phyloP scores from a whole-genome alignment of 2,329 filamentous ascomycete genomes.

The Sclerotiophoma versabilis region DNA sequence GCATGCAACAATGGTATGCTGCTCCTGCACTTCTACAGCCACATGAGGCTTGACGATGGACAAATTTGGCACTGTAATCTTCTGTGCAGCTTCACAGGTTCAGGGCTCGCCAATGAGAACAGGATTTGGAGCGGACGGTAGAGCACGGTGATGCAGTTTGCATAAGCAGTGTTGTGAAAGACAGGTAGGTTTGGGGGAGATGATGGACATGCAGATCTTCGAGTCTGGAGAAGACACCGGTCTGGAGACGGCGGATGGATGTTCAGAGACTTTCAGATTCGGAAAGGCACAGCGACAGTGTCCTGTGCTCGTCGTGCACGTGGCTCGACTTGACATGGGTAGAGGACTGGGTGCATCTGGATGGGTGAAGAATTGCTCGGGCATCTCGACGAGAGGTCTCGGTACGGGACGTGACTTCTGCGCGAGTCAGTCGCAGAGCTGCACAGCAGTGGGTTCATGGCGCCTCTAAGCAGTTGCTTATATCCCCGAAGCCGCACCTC shows the following conservation, averaged over 20 bases:
- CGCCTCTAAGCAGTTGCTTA: constrained; percentile 8
- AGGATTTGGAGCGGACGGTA: background rate
- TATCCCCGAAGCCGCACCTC: constrained; percentile 12
- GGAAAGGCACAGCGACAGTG: background rate
- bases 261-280: background rate
- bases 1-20: constrained; percentile 1
- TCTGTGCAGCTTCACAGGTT: constrained; percentile 24
- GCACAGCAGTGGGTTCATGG: constrained; percentile 18
- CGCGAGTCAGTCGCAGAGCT: constrained; percentile 12
- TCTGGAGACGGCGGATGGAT: background rate
- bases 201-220: constrained; percentile 9
- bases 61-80: constrained; percentile 9
- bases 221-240: background rate
- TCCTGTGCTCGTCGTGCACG: constrained; percentile 10
- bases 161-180: constrained; percentile 22
- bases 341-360: constrained; percentile 4
- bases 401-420: constrained; percentile 11
- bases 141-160: constrained; percentile 24
- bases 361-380: constrained; percentile 3
- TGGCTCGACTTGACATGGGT: constrained; percentile 12
- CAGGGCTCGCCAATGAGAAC: constrained; percentile 19
- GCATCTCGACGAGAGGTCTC: constrained; percentile 1
- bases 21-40: constrained; percentile 7
- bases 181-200: constrained; percentile 16
- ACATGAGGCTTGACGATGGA: constrained; percentile 9